Conservation (phyloP, 176 grass and related monocot species). For the Neostapfia colusana region DNA sequence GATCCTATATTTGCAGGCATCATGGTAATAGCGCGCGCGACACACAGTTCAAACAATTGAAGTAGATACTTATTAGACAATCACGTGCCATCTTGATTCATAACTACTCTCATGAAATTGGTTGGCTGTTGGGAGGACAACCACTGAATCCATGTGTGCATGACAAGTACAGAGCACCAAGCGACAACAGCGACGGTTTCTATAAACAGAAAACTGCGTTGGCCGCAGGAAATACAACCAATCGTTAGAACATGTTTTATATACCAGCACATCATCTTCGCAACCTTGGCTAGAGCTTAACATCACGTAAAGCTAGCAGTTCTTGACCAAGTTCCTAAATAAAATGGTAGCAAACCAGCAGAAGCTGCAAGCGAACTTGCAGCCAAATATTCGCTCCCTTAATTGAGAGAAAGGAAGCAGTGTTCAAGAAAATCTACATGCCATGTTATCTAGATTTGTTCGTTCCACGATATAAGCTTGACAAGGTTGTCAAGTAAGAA, state of each 20-base stretch:
- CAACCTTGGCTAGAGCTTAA: neutral
- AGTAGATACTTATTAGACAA: too few relatives aligned
- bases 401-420: neutral
- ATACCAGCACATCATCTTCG: neutral
- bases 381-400: neutral
- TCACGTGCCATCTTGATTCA: neutral
- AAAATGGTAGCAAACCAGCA: neutral
- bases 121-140: neutral
- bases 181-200: neutral
- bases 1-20: neutral
- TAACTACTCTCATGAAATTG: neutral
- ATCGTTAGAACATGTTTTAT: neutral
- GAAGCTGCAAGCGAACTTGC: neutral
- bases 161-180: slow-evolving; percentile 3
- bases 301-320: neutral
- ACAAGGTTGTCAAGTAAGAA: neutral
- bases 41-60: neutral
- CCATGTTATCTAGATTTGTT: neutral
- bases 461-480: neutral
- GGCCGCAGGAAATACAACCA: neutral
- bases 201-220: neutral
- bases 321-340: neutral
- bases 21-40: neutral
- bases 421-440: neutral
- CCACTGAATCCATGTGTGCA: neutral